phyloP scores from a whole-genome alignment of 129 eudicot species.

The Flaveria brownii region DNA sequence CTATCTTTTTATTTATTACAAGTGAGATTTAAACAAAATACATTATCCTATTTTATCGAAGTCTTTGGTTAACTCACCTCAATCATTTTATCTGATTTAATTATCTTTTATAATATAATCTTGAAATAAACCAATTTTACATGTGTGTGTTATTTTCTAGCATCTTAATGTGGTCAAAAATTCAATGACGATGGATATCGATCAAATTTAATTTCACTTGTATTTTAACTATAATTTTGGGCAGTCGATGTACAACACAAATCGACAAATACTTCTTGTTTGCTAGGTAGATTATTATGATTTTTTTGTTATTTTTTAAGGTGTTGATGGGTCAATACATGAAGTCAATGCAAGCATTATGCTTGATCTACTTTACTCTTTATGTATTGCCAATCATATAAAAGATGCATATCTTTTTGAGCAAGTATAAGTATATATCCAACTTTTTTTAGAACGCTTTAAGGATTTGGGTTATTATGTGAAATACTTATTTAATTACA shows the following conservation, averaged over 20 bases:
- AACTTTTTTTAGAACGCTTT: not conserved
- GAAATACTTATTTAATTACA: not conserved
- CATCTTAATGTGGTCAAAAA: not conserved
- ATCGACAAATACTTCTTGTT: not conserved
- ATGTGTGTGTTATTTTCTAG: not conserved
- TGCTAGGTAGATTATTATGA: not conserved
- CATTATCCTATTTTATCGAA: too few relatives aligned
- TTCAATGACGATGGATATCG: not conserved
- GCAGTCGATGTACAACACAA: not conserved
- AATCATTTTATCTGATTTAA: too few relatives aligned
- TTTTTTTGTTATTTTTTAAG: not conserved
- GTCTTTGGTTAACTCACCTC: too few relatives aligned
- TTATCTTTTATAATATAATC: not conserved
- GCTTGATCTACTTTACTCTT: slow-evolving; percentile 16
- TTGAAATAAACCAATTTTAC: not conserved
- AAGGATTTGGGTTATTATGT: not conserved
- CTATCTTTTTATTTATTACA: too few relatives aligned
- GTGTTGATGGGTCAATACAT: not conserved
- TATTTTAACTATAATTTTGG: not conserved
- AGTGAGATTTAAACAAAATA: too few relatives aligned
- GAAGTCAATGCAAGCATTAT: slow-evolving; percentile 18
- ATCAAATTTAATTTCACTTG: not conserved
- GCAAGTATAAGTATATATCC: slow-evolving; percentile 17
- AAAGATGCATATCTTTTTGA: slow-evolving; percentile 26
- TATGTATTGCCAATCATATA: slow-evolving; percentile 25